phyloP scores from a whole-genome alignment of 495 filamentous ascomycete species.

The Immersiella caudata region DNA sequence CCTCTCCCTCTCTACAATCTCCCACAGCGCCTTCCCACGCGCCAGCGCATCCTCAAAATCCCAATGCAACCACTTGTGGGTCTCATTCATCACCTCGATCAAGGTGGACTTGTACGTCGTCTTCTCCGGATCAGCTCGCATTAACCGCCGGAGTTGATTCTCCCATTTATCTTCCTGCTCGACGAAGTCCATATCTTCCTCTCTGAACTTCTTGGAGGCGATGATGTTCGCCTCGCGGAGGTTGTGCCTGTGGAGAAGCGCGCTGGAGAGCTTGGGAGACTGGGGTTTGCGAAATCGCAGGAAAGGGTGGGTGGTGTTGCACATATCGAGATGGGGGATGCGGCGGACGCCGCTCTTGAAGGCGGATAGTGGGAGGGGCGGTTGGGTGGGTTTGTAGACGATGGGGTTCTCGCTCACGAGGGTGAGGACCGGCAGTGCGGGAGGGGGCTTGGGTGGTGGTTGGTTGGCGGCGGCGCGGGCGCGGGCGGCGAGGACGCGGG shows the following conservation, averaged over 20 bases:
- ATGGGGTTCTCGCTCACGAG: constrained; percentile 37
- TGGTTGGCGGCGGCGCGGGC: constrained; percentile 8
- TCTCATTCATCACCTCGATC: constrained; percentile 22
- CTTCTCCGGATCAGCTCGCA: neutral
- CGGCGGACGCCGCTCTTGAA: constrained; percentile 56
- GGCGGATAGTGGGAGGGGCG: constrained; percentile 46
- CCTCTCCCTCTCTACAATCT: constrained; percentile 51
- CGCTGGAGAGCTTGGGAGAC: constrained; percentile 55
- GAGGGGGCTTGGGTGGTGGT: constrained; percentile 24
- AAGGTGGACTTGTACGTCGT: constrained; percentile 12
- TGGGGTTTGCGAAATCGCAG: constrained; percentile 73
- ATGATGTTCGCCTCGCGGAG: constrained; percentile 53
- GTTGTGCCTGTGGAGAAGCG: constrained; percentile 56
- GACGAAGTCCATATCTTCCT: constrained; percentile 12
- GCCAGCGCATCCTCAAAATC: constrained; percentile 38
- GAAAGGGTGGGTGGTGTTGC: constrained; percentile 64
- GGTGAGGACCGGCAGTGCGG: constrained; percentile 34
- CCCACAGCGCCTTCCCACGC: constrained; percentile 50
- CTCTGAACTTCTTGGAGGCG: constrained; percentile 20
- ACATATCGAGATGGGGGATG: constrained; percentile 59
- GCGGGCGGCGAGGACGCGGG: constrained; percentile 23
- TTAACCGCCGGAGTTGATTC: constrained; percentile 19
- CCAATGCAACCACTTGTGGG: constrained; percentile 19
- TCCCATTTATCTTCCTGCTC: constrained; percentile 18
- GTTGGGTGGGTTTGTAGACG: constrained; percentile 46